Evolutionary conservation across 306 rosid genomes (phyloP).

Genomic region (Pterocarpus santalinus): DNA sequence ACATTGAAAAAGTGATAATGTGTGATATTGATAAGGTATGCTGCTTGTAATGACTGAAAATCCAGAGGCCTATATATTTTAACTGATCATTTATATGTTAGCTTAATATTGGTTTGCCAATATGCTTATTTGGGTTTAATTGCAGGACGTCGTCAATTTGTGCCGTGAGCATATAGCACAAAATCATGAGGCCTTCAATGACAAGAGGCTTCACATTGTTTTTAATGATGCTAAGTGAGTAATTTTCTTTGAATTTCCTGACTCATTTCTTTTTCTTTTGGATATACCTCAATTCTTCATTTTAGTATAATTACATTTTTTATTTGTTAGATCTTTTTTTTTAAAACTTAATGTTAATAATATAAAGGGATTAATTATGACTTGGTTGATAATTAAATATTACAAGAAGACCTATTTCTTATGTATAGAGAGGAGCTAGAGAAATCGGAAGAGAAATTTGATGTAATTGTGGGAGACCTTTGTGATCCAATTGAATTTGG

Average conservation of each 20-base stretch:
- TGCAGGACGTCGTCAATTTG: background rate
- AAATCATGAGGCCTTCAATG: conserved; percentile 12
- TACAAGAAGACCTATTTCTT: background rate
- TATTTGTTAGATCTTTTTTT: no score
- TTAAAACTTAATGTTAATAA: no score
- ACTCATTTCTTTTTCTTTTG: no score
- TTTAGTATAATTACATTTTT: no score
- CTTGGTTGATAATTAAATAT: no score
- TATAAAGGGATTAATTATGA: no score
- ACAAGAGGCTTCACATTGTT: background rate
- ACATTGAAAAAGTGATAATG: conserved; percentile 64
- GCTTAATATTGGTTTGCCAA: background rate
- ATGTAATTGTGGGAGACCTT: background rate
- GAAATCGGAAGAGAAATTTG: background rate
- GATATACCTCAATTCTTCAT: no score
- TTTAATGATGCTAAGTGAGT: conserved; percentile 24
- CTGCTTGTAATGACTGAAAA: no score
- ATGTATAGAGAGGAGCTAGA: background rate
- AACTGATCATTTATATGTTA: background rate
- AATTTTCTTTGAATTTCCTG: background rate
- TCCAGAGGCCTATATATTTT: no score
- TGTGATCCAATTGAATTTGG: background rate
- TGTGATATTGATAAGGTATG: conserved; percentile 62
- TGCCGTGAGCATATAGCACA: background rate
- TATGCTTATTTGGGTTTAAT: background rate